Evolutionary conservation across 257 asterid genomes (phyloP).

Genomic region (Salvia splendens): DNA sequence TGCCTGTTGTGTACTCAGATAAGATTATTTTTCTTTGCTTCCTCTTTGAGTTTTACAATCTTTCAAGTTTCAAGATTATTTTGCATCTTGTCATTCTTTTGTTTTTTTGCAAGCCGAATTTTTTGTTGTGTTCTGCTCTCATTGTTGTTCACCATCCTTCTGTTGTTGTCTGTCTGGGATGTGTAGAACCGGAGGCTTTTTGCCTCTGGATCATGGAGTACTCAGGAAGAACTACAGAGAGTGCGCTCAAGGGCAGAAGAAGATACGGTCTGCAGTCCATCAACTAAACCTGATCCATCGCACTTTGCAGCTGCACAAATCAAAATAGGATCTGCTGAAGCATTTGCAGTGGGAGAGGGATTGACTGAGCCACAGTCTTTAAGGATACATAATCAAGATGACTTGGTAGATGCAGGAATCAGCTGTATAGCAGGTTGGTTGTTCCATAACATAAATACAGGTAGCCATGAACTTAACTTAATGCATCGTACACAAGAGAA

Average conservation of each 20-base stretch:
- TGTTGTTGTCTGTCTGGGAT: constrained; percentile 28
- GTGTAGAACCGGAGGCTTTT: constrained; percentile 62
- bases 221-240: constrained; percentile 76
- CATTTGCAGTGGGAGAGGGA: constrained; percentile 38
- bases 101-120: not conserved
- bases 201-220: constrained; percentile 83
- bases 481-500: not conserved
- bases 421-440: constrained; percentile 49
- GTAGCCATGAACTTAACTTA: not conserved
- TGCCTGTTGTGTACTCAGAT: constrained; percentile 6
- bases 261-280: constrained; percentile 62
- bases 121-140: constrained; percentile 4
- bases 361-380: constrained; percentile 35
- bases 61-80: constrained; percentile 18
- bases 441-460: constrained; percentile 24
- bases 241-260: constrained; percentile 79
- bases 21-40: constrained; percentile 12
- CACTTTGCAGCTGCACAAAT: constrained; percentile 35
- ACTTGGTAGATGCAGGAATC: constrained; percentile 42
- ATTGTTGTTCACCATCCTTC: constrained; percentile 16
- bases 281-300: constrained; percentile 50
- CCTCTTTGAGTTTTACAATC: constrained; percentile 1
- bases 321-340: constrained; percentile 33
- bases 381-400: constrained; percentile 34
- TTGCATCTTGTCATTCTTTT: constrained; percentile 19